Base-by-base conservation (phyloP, 73 alveolate genomes). In the Paramecium pentaurelia region DNA sequence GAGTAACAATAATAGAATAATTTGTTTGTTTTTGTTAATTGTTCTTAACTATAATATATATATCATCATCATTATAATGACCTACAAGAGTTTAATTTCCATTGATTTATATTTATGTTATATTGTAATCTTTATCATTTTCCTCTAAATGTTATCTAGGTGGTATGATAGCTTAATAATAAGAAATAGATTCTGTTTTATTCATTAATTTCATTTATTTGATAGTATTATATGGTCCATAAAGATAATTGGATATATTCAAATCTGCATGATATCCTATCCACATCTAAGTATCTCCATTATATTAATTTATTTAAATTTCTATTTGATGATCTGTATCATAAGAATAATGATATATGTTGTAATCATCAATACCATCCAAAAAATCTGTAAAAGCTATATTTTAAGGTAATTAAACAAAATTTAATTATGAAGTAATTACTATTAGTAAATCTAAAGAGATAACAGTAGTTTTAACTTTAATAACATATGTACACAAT, bases 311-410 rank as follows among this genome's bases (percentile, higher is more conserved):
- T 0, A 80, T 36, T 20, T 40, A 14, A 20, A 80, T 40, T 80
- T 80, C 91, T 38, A 80, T 47, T 80, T 80, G 49, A 80, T 80
- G 73, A 80, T 47, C 73, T 11, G 91, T 80, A 49, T 80, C 75
- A 45, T 38, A 80, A 40, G 91, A 49, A 47, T 32, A 42, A 45
- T 80, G 91, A 80, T 80, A 80, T 16, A 80, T 42, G 14, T 80
- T 80, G 71, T 32, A 40, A 27, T 80, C 91, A 42, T 80, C 58
- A 5, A 27, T 1, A 9, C 49, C 47, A 32, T 80, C 91, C 16
- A 80, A 47, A 28, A 27, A 80, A 27, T 80, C 91, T 42, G 91
- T 80, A 47, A 80, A 80, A 0, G 71, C 44, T n/a, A 80, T 25
- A 44, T 47, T 47, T 16, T 80, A 49, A 2, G 47, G 44, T 44